Base-by-base conservation (phyloP, 768 basidiomycete species). In the Inosperma sp. region DNA sequence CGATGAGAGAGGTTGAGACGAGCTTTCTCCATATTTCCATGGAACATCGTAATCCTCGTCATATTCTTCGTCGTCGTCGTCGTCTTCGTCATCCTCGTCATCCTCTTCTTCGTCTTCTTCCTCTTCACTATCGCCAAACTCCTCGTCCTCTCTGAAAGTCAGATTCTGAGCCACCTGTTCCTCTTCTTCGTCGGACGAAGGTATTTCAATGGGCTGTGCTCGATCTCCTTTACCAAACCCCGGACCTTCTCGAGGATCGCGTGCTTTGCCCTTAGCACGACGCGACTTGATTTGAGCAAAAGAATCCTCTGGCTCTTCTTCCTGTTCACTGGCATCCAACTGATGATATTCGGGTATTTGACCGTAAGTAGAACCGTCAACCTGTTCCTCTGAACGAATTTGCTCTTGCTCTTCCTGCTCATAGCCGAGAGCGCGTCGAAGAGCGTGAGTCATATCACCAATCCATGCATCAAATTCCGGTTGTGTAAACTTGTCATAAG, bases 401-500 rank as follows among this genome's bases (percentile, higher is more conserved):
- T 19, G 40, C 12, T 12, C 7, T 22, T 35, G 51, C 19, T 54
- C 48, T 30, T 65, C 66, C 17, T 67, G 65, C n/a, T 71, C 77
- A 40, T 77, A 74, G 1, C 80, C 79, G 7, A 88, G 70, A 19
- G 84, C 86, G 42, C 67, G 72, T 51, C 75, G 75, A 23, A 88
- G 67, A 44, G 78, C 70, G 53, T 72, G 64, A 1, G 81, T 85
- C 36, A 88, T 76, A 59, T 74, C 81, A 57, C 72, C 76, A 57
- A 88, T 82, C 81, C 81, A 88, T 61, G 74, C 70, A 72, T 87
- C 84, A 58, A 86, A 88, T 55, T 86, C 79, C 1, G 72, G 68
- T 60, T 81, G 75, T 2, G 82, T 74, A 63, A 88, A 84, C 63
- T 82, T 83, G 64, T 87, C 84, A 62, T 82, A 88, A 2, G 86